Conservation (phyloP, 2,329 filamentous ascomycete species). For the Alternaria sp. region DNA sequence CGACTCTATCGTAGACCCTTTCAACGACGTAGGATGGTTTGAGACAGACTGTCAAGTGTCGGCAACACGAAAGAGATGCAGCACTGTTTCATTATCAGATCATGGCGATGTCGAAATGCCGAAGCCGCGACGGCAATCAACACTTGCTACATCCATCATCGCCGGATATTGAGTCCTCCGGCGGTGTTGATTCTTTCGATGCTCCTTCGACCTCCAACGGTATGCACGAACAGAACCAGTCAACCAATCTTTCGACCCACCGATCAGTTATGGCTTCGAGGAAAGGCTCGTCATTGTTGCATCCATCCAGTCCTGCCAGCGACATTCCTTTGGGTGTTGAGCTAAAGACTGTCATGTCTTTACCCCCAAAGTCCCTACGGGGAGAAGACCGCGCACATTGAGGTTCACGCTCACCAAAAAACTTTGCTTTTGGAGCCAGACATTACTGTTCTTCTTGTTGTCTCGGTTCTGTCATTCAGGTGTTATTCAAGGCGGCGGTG, state of each 20-base stretch:
- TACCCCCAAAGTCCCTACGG: conserved; percentile 1
- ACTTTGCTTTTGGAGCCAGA: neutral
- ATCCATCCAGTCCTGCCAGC: conserved; percentile 27
- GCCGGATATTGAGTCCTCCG: neutral
- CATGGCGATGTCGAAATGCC: neutral
- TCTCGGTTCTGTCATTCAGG: neutral
- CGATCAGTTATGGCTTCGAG: neutral
- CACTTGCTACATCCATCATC: conserved; percentile 19
- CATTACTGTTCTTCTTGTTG: neutral
- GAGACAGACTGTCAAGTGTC: neutral
- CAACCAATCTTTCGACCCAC: neutral
- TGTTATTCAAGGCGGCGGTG: neutral
- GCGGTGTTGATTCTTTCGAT: too few relatives aligned
- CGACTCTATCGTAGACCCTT: conserved; percentile 19
- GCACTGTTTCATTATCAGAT: neutral
- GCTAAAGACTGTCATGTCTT: conserved; percentile 6
- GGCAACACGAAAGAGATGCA: neutral
- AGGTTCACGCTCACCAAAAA: neutral
- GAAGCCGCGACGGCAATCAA: conserved; percentile 9
- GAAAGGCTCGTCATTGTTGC: conserved; percentile 29
- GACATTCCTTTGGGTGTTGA: neutral
- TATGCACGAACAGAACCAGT: neutral
- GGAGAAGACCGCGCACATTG: neutral
- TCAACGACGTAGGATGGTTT: conserved; percentile 12
- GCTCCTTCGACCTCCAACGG: neutral